phyloP scores from a whole-genome alignment of 805 yeast genomes.

The Hyphopichia homilentoma region DNA sequence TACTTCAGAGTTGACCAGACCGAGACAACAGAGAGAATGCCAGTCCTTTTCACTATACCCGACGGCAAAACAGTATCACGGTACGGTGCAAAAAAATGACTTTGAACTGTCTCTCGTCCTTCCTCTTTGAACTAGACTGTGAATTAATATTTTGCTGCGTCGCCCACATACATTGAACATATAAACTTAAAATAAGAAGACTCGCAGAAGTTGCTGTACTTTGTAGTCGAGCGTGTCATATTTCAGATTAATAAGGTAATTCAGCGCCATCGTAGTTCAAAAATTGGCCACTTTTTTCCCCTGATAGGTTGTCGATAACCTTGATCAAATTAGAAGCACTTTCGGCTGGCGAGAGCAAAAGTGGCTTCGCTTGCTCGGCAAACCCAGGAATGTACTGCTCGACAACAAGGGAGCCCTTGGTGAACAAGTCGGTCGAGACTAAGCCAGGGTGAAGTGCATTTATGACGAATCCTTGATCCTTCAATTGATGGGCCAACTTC shows the following conservation, averaged over 20 bases:
- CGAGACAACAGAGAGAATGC: conserved; percentile 54
- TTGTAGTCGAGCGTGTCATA: too few relatives aligned
- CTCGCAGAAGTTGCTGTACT: too few relatives aligned
- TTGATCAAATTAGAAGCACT: conserved; percentile 14
- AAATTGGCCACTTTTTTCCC: conserved; percentile 23
- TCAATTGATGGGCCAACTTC: conserved; percentile 20
- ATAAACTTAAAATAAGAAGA: too few relatives aligned
- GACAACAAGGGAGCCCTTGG: too few relatives aligned
- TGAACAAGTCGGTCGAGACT: not conserved
- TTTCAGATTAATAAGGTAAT: not conserved
- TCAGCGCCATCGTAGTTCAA: conserved; percentile 16
- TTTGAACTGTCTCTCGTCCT: too few relatives aligned
- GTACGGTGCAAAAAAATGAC: conserved; percentile 16
- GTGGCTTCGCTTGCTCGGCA: too few relatives aligned
- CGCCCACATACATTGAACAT: too few relatives aligned
- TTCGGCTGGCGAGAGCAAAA: conserved; percentile 14
- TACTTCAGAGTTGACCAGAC: conserved; percentile 70
- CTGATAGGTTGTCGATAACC: conserved; percentile 14
- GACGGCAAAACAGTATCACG: conserved; percentile 62
- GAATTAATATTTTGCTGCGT: too few relatives aligned
- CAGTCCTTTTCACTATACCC: conserved; percentile 86
- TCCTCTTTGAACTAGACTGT: too few relatives aligned
- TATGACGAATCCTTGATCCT: conserved; percentile 22
- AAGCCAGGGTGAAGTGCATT: conserved; percentile 20
- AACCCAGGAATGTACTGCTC: not conserved